Percentiles rank a stretch among this genome's conserved stretches.
Conservation (phyloP, 2,329 filamentous ascomycete species). For the Gnomoniopsis sp. region DNA sequence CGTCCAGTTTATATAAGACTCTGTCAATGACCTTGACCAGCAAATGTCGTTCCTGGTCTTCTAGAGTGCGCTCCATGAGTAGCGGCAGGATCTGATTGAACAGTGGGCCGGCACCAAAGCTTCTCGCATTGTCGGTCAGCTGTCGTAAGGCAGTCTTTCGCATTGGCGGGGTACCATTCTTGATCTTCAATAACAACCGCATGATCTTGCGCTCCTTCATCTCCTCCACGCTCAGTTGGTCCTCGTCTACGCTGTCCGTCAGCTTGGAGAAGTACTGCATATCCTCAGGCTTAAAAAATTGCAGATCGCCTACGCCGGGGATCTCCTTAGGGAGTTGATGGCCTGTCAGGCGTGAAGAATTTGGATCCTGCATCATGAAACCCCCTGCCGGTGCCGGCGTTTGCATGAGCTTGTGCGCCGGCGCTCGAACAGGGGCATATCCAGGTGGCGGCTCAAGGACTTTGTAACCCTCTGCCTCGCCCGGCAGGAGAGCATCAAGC, state of each 20-base stretch:
- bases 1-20: slow-evolving; percentile 96
- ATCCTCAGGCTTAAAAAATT: slow-evolving; percentile 98
- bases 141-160: slow-evolving; percentile 96
- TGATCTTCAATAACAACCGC: slow-evolving; percentile 93
- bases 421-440: slow-evolving; percentile 78
- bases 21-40: slow-evolving; percentile 99
- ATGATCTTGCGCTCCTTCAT: slow-evolving; percentile 98
- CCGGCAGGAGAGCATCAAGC: slow-evolving; percentile 84
- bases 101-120: slow-evolving; percentile 88
- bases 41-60: slow-evolving; percentile 96
- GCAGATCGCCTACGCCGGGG: slow-evolving; percentile 89
- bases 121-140: slow-evolving; percentile 93
- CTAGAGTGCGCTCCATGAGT: slow-evolving; percentile 96
- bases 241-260: slow-evolving; percentile 90
- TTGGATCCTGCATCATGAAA: slow-evolving; percentile 97
- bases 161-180: slow-evolving; percentile 98
- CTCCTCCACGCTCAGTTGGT: slow-evolving; percentile 86
- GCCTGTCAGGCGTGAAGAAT: slow-evolving; percentile 75
- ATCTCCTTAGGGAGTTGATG: slow-evolving; percentile 95
- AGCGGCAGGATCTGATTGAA: slow-evolving; percentile 97
- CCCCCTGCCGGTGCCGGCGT: slow-evolving; percentile 74
- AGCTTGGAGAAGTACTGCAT: slow-evolving; percentile 99
- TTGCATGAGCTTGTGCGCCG: slow-evolving; percentile 70
- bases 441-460: slow-evolving; percentile 86
- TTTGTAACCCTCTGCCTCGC: slow-evolving; percentile 87